Evolutionary conservation across 78 protist species (phyloP).

Genomic region (Mantamonas sphyraenae): DNA sequence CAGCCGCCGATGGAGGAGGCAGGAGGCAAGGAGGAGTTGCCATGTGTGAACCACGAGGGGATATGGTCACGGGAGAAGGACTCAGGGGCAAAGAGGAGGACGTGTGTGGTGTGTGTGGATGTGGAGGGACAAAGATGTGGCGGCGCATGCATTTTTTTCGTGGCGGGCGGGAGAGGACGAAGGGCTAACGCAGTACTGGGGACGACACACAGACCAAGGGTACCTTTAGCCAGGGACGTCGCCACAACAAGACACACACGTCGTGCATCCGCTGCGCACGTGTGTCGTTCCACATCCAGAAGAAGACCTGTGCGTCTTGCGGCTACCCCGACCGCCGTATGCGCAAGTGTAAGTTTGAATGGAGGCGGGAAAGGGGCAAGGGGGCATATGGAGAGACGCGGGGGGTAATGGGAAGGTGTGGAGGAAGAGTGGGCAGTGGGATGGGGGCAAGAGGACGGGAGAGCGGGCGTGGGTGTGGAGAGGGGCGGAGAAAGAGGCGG

Average conservation of each 20-base stretch:
- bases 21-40: too few relatives aligned
- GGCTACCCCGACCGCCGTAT: slow-evolving; percentile 89
- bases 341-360: slow-evolving; percentile 40
- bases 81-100: too few relatives aligned
- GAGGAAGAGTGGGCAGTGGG: too few relatives aligned
- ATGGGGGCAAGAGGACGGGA: neutral
- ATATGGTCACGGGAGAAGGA: too few relatives aligned
- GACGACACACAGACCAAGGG: slow-evolving; percentile 83
- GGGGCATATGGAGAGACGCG: neutral
- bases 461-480: neutral
- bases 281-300: slow-evolving; percentile 86
- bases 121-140: too few relatives aligned
- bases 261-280: slow-evolving; percentile 94
- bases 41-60: too few relatives aligned
- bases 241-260: slow-evolving; percentile 92
- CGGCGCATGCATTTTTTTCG: too few relatives aligned
- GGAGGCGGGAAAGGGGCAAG: neutral
- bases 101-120: too few relatives aligned
- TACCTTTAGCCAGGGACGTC: slow-evolving; percentile 84
- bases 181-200: too few relatives aligned
- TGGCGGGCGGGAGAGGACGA: too few relatives aligned
- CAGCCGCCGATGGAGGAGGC: too few relatives aligned
- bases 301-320: slow-evolving; percentile 91
- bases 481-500: neutral
- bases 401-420: too few relatives aligned